Evolutionary conservation across 2,329 filamentous ascomycete genomes (phyloP), one percentile per base, ranked within the genome.

Genomic region (Calonectria hawksworthii): DNA sequence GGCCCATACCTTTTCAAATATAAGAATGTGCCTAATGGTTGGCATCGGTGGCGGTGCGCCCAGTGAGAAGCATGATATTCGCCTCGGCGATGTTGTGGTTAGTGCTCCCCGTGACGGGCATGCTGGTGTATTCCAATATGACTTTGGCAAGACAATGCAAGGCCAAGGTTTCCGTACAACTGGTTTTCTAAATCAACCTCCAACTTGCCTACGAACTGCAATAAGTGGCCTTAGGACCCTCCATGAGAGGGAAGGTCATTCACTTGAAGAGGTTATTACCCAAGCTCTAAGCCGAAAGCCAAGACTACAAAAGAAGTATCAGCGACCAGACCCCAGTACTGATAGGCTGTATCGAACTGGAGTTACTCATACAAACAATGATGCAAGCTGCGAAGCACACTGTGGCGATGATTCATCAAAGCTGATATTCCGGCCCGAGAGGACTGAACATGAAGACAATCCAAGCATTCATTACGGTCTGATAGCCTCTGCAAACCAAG

Each of bases 1-100:
- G 7, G 18, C 1, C 3, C 5, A 73, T 18, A 89, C 93, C 47
- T 92, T 86, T 73, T 89, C 28, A 0, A 36, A 30, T 0, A 68
- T 80, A 0, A 26, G 54, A 0, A 1, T 74, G 2, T 65, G 76
- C 0, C 41, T 83, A 6, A 75, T 82, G 63, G 81, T 83, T 0
- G 81, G 81, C 0, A 80, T 83, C 2, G 79, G 78, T 0, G 81
- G 81, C 0, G 81, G 79, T 0, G 74, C 38, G 1, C 75, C 75
- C 0, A 70, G 34, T 47, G 8, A 47, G 7, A 74, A 36, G 18
- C 70, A 59, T 9, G 81, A 83, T n/a, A 52, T 83, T 9, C 68
- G 79, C 0, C 65, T 83, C 0, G 82, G 82, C 0, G 82, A 83
- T 13, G 38, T 83, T 11, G 77, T 82, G 0, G 79, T 83, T 0